Base-by-base conservation (phyloP, 805 yeast species). In the Phaffomyces antillensis region DNA sequence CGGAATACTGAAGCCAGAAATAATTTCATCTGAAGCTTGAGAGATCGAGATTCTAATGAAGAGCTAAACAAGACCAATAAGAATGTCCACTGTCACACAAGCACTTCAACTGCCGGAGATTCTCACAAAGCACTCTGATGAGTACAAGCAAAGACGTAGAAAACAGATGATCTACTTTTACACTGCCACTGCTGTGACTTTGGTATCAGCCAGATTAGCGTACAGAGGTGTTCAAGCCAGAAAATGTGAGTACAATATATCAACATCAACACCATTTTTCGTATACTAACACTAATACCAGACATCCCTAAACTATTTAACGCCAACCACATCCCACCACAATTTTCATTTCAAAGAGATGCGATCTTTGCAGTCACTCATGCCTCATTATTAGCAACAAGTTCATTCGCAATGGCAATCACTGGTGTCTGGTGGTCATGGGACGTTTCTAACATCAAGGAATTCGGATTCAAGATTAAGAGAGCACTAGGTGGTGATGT, bases 361-460 rank as follows among this genome's bases (percentile, higher is more conserved):
- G 96, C 96, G 2, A 77, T 87, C 31, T 79, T 81, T 36, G 96
- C 96, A 0, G 87, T 90, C 3, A 78, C 83, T 0, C 82, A 86
- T 36, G 95, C 96, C 2, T 77, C 96, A 0, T 64, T 84, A 39
- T 66, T 90, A 16, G 86, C 96, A 3, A 73, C 81, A 0, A 75
- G 88, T 1, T 77, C 87, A 0, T 75, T 83, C 54, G 75, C 86
- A 2, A 86, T 86, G 87, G 64, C 77, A 5, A 68, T 81, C 2
- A 76, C 86, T 35, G 95, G 95, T 2, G 70, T 79, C 3, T 81
- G 87, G 55, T 89, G 96, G 96, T 70, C 80, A 36, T 71, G 75
- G 64, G 95, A 88, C 57, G 82, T 88, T 11, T 75, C 86, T 8
- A 71, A 68, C 26, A 69, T 83, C 39, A 68, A 72, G 45, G 96